Conservation (phyloP, 768 basidiomycete species). For the Suillus bovinus region DNA sequence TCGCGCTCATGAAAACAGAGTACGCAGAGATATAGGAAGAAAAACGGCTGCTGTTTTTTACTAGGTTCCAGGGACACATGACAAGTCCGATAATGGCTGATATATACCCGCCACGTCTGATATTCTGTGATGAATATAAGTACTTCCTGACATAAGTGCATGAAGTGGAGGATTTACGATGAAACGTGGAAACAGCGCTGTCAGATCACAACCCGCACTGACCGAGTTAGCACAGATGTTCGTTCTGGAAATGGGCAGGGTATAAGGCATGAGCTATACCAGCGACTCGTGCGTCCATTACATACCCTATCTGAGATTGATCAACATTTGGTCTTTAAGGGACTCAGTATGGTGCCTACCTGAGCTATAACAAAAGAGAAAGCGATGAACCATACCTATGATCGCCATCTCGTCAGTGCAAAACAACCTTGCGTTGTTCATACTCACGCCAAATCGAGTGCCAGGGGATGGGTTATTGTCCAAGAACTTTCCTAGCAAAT, state of each 20-base stretch:
- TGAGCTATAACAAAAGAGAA: constrained; percentile 75
- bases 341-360: constrained; percentile 25
- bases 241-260: constrained; percentile 29
- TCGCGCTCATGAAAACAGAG: constrained; percentile 74
- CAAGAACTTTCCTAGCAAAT: constrained; percentile 62
- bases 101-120: constrained; percentile 76
- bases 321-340: neutral
- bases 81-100: constrained; percentile 69
- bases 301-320: constrained; percentile 9
- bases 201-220: constrained; percentile 76
- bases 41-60: constrained; percentile 68
- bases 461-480: constrained; percentile 56
- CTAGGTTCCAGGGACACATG: constrained; percentile 72
- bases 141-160: neutral
- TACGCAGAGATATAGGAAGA: constrained; percentile 78
- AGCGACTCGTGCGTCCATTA: constrained; percentile 7
- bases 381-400: constrained; percentile 68
- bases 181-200: constrained; percentile 69
- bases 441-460: constrained; percentile 58
- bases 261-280: constrained; percentile 15
- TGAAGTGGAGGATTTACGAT: constrained; percentile 41
- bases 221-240: constrained; percentile 79
- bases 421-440: neutral
- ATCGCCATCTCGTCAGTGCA: neutral
- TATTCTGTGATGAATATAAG: constrained; percentile 46